phyloP scores from a whole-genome alignment of 768 basidiomycete species.

The Boletus reticulatus region DNA sequence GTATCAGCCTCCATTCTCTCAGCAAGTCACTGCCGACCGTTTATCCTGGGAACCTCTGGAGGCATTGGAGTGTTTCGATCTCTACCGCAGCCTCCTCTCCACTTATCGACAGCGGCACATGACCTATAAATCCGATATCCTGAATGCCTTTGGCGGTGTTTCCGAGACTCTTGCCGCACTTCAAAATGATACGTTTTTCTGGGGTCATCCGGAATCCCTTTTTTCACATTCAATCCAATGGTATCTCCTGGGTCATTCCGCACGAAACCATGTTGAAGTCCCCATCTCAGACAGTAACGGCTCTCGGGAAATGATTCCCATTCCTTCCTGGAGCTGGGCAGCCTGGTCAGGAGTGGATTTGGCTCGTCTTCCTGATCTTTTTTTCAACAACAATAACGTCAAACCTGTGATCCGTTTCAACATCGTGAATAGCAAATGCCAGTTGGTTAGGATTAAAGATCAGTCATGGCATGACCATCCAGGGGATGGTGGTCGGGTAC shows the following conservation, averaged over 20 bases:
- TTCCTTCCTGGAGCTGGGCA: constrained; percentile 22
- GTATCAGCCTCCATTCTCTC: background rate
- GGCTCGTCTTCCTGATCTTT: background rate
- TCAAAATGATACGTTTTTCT: constrained; percentile 12
- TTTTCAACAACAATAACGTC: background rate
- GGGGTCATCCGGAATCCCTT: constrained; percentile 14
- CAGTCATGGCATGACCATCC: background rate
- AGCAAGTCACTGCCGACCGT: background rate
- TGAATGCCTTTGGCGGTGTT: background rate
- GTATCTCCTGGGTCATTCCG: background rate
- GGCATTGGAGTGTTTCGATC: background rate
- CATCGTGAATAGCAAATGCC: background rate
- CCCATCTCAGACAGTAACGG: too few relatives aligned
- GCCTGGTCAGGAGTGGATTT: background rate
- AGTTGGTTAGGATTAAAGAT: too few relatives aligned
- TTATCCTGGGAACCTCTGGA: background rate
- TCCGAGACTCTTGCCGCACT: constrained; percentile 6
- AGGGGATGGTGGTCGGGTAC: background rate
- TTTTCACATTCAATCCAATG: background rate
- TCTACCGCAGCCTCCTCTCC: too few relatives aligned
- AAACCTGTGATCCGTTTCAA: constrained; percentile 5
- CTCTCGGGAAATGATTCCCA: background rate
- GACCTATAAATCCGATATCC: too few relatives aligned
- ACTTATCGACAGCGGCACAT: too few relatives aligned
- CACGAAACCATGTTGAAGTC: background rate